These are phyloP conservation scores for Drechslerella stenobrocha DNA, from an alignment of 2,329 filamentous ascomycete species.

Conservation along the genomic window DNA sequence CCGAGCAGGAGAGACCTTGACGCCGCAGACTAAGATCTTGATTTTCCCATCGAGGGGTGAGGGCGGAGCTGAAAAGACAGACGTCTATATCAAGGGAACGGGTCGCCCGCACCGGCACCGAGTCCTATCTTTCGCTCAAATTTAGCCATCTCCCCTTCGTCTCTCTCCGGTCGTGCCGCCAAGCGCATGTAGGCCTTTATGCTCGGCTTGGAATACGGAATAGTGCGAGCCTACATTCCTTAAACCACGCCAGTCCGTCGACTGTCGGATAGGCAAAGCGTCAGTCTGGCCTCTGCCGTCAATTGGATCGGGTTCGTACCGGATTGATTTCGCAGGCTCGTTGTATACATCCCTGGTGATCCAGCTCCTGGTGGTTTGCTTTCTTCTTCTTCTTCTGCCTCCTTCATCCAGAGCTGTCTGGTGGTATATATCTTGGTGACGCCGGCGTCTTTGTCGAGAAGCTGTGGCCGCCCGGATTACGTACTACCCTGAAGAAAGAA, in stretches of 20 bases:
- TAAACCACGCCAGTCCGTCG: slow-evolving; percentile 32
- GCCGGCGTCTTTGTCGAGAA: too few relatives aligned
- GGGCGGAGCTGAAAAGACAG: too few relatives aligned
- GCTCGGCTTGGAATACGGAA: slow-evolving; percentile 18
- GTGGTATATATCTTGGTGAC: too few relatives aligned
- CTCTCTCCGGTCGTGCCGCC: slow-evolving; percentile 19
- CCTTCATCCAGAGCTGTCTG: too few relatives aligned
- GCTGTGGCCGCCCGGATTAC: too few relatives aligned
- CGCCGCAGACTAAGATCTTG: slow-evolving; percentile 41
- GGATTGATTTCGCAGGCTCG: slow-evolving; percentile 20
- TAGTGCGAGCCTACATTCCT: slow-evolving; percentile 46
- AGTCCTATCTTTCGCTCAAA: slow-evolving; percentile 17
- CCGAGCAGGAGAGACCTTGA: slow-evolving; percentile 9
- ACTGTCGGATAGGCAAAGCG: slow-evolving; percentile 40
- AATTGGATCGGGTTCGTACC: slow-evolving; percentile 19
- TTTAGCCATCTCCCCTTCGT: slow-evolving; percentile 27
- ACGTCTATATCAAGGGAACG: slow-evolving; percentile 33
- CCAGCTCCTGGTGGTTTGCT: not conserved
- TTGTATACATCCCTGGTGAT: slow-evolving; percentile 12
- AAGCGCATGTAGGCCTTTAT: slow-evolving; percentile 31
- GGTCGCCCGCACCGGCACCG: slow-evolving; percentile 17
- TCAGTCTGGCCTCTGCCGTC: slow-evolving; percentile 31
- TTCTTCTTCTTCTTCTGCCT: too few relatives aligned
- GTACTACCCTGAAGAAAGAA: not conserved
- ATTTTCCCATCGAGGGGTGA: slow-evolving; percentile 22